Base-by-base conservation (phyloP, 768 basidiomycete genomes). In the Rhodotorula paludigena region DNA sequence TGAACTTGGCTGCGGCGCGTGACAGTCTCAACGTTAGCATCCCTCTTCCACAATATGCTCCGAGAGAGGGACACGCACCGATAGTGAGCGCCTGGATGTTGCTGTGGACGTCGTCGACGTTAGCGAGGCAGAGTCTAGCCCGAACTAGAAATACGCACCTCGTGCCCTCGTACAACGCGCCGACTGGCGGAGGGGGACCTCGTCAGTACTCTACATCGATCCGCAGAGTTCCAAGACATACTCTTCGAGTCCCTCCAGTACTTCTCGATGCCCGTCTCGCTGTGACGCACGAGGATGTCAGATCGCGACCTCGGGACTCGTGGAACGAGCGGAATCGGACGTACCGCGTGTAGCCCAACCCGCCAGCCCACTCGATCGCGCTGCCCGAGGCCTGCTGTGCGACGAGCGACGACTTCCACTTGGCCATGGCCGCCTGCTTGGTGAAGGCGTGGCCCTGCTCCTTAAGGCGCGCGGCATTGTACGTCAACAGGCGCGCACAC, bases 31-130 rank as follows among this genome's bases (percentile, higher is more conserved):
- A 61, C 6, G 60, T 57, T 2, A 57, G 56, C 15, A 20, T 53
- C 15, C 36, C 32, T 14, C n/a, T n/a, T n/a, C n/a, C 15, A 23
- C 44, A 45, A 23, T 35, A 14, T 9, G 48, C 30, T 18, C 28
- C 2, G 33, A 15, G 89, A 54, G 3, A 49, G 32, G 5, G 36
- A 54, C 51, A 54, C 73, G 58, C 45, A 64, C 71, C 78, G 74
- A 99, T 96, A 0, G 96, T 99, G 79, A 93, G 87, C 41, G 97
- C 81, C 78, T 98, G 96, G 65, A 99, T 98, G 78, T 98, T 99
- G n/a, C 89, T 53, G 47, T n/a, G n/a, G n/a, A n/a, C n/a, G n/a
- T 91, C 51, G 94, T 97, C 90, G 74, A 92, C 92, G 59, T 92
- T 91, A 4, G 89, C 89, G 35, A 30, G 16, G 30, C 1, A 23